A percentile compares a stretch with the other conserved stretches of the same genome.
phyloP scores from a whole-genome alignment of 2,329 filamentous ascomycete genomes.

The Fusarium subtropicale region DNA sequence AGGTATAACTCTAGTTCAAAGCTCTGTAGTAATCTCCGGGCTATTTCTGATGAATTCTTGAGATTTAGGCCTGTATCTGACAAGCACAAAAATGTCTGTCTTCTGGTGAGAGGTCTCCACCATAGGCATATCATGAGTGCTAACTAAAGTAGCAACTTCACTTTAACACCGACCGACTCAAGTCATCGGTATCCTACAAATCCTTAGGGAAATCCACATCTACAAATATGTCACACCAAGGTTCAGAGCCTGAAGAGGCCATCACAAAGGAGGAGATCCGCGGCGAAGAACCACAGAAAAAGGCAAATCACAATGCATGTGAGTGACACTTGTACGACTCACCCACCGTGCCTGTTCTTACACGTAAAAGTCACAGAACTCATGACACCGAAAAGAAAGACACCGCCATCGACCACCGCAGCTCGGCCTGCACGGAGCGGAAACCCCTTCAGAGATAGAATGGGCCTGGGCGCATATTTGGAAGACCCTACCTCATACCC shows the following conservation, averaged over 20 bases:
- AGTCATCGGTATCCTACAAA: not conserved
- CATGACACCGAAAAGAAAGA: slow-evolving; percentile 55
- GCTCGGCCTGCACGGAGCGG: slow-evolving; percentile 35
- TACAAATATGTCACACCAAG: slow-evolving; percentile 42
- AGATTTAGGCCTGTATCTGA: not conserved
- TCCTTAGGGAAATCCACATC: not conserved
- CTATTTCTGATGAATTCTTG: not conserved
- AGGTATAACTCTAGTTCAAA: not conserved
- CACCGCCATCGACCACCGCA: slow-evolving; percentile 28
- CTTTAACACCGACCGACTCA: not conserved
- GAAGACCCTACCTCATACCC: slow-evolving; percentile 70
- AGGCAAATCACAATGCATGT: slow-evolving; percentile 58
- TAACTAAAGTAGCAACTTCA: slow-evolving; percentile 7
- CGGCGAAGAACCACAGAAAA: slow-evolving; percentile 47
- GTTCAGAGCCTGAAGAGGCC: slow-evolving; percentile 54
- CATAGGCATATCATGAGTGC: slow-evolving; percentile 28
- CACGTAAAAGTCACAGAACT: slow-evolving; percentile 46
- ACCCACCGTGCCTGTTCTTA: slow-evolving; percentile 16
- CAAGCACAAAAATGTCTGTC: not conserved
- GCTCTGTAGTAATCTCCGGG: too few relatives aligned
- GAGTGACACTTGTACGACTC: slow-evolving; percentile 27
- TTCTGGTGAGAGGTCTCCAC: slow-evolving; percentile 19
- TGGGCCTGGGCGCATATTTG: slow-evolving; percentile 76
- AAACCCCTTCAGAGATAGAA: slow-evolving; percentile 61
- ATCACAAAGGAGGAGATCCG: slow-evolving; percentile 57